phyloP scores from a whole-genome alignment of 805 yeast species.

The Ascoidea tarda region DNA sequence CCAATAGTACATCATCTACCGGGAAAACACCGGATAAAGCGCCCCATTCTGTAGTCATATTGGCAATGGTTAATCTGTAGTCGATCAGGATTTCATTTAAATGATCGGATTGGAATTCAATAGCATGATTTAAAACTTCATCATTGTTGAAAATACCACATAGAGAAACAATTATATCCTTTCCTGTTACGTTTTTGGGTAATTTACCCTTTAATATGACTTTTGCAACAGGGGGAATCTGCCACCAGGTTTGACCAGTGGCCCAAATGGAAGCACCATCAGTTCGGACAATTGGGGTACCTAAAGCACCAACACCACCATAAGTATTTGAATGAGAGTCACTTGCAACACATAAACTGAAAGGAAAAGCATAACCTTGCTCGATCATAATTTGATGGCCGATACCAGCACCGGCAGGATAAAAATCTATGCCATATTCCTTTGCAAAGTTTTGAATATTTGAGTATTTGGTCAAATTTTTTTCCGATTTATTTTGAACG shows the following conservation, averaged over 20 bases:
- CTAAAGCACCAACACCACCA: conserved; percentile 92
- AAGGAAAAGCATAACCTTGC: conserved; percentile 96
- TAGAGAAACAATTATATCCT: conserved; percentile 90
- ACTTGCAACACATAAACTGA: conserved; percentile 86
- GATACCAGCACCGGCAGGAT: conserved; percentile 98
- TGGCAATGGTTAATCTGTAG: conserved; percentile 83
- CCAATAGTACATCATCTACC: conserved; percentile 65
- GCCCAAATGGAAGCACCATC: conserved; percentile 99
- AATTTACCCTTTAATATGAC: conserved; percentile 75
- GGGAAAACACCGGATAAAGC: conserved; percentile 96
- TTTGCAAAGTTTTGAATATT: conserved; percentile 86
- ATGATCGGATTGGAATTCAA: conserved; percentile 83
- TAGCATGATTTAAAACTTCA: conserved; percentile 87
- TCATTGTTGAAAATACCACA: conserved; percentile 91
- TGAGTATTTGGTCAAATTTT: conserved; percentile 73
- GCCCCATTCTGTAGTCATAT: conserved; percentile 99
- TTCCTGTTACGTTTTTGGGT: conserved; percentile 85
- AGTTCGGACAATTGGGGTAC: conserved; percentile 96
- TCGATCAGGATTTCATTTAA: conserved; percentile 58
- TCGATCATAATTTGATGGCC: conserved; percentile 99
- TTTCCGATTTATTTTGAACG: conserved; percentile 85
- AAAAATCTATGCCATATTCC: conserved; percentile 87
- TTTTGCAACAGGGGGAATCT: conserved; percentile 95
- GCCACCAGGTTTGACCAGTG: conserved; percentile 99
- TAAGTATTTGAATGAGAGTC: conserved; percentile 97